Evolutionary conservation across 2,329 filamentous ascomycete genomes (phyloP).

Genomic region (Penicillium sp.): DNA sequence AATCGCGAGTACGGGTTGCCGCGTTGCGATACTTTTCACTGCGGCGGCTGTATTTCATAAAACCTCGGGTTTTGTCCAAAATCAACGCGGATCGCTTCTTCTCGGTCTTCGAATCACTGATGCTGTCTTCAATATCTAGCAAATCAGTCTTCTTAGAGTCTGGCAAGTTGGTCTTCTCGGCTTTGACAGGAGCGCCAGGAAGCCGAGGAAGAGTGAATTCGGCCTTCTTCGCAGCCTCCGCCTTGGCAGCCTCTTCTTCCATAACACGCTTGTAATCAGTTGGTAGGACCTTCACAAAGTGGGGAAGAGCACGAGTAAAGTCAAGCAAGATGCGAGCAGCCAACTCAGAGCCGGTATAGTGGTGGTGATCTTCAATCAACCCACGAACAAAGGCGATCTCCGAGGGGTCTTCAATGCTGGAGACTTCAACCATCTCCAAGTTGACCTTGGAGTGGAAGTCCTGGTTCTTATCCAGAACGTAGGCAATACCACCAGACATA

Average conservation of each 20-base stretch:
- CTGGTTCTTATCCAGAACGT: constrained; percentile 82
- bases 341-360: constrained; percentile 94
- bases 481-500: constrained; percentile 98
- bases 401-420: constrained; percentile 74
- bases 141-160: constrained; percentile 66
- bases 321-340: constrained; percentile 92
- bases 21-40: constrained; percentile 88
- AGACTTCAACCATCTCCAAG: constrained; percentile 94
- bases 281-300: constrained; percentile 90
- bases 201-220: constrained; percentile 79
- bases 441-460: constrained; percentile 95
- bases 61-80: constrained; percentile 94
- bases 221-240: constrained; percentile 77
- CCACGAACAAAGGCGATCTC: constrained; percentile 90
- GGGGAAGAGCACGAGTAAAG: constrained; percentile 84
- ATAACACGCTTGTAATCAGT: constrained; percentile 95
- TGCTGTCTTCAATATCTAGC: constrained; percentile 87
- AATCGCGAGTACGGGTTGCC: constrained; percentile 83
- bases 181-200: constrained; percentile 56
- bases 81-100: constrained; percentile 88
- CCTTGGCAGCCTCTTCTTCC: constrained; percentile 79
- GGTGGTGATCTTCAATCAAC: constrained; percentile 93
- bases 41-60: constrained; percentile 95
- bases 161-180: constrained; percentile 57
- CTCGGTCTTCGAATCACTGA: constrained; percentile 78